These are phyloP conservation scores for Platanus orientalis DNA, from an alignment of 164 flowering plant species.

Conservation along the genomic window DNA sequence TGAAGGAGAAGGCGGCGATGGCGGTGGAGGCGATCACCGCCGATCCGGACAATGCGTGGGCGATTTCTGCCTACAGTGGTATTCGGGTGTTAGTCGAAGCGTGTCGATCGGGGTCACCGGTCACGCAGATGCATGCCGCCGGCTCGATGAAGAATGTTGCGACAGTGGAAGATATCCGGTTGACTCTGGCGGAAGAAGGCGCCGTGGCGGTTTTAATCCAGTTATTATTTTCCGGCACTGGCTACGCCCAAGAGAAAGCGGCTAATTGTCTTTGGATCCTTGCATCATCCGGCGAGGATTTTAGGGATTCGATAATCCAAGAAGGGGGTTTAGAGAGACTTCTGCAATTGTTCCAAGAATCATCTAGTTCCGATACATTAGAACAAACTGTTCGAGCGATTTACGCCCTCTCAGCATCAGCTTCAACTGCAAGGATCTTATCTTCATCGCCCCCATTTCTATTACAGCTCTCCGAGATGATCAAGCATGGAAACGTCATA, in stretches of 20 bases:
- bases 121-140: slow-evolving; percentile 36
- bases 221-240: slow-evolving; percentile 34
- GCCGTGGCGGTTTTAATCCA: slow-evolving; percentile 49
- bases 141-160: slow-evolving; percentile 62
- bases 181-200: slow-evolving; percentile 56
- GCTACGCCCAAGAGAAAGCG: slow-evolving; percentile 39
- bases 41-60: slow-evolving; percentile 77
- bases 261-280: slow-evolving; percentile 47
- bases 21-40: slow-evolving; percentile 66
- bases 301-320: slow-evolving; percentile 34
- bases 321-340: slow-evolving; percentile 51
- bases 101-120: slow-evolving; percentile 55
- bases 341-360: slow-evolving; percentile 44
- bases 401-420: slow-evolving; percentile 34
- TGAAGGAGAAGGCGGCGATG: slow-evolving; percentile 61
- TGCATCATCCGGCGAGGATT: slow-evolving; percentile 45
- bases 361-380: slow-evolving; percentile 33
- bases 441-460: slow-evolving; percentile 46
- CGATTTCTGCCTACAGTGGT: slow-evolving; percentile 76
- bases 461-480: slow-evolving; percentile 40
- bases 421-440: slow-evolving; percentile 25
- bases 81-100: slow-evolving; percentile 51
- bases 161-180: slow-evolving; percentile 42
- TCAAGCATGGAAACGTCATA: slow-evolving; percentile 41
- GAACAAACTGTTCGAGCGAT: slow-evolving; percentile 56